Evolutionary conservation across 805 yeast genomes (phyloP), one percentile per base, ranked within the genome.

Genomic region (Soucietia sequanensis): DNA sequence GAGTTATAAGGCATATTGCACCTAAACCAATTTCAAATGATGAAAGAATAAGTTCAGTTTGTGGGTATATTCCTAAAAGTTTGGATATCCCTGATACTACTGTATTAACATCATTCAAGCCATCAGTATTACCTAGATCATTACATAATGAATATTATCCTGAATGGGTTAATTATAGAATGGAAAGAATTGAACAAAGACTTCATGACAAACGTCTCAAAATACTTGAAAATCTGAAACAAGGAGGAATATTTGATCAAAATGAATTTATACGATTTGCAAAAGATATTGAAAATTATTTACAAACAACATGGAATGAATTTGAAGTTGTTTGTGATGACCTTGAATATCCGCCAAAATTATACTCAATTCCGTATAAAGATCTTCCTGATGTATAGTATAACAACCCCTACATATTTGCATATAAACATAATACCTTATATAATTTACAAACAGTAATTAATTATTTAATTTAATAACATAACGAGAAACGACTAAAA

Each of bases 1-100:
- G 73, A 35, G 56, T 69, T 22, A 48, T 72, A 17, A 65, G 58
- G 42, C 77, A 72, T 41, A 56, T 72, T 38, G 78, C 76, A 6
- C 62, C 74, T 14, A 65, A 65, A 35, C 75, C 77, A 13, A 45
- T 48, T 16, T 62, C 64, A 26, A 50, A 54, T 9, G 15, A 23
- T 13, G 38, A 33, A 6, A 28, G 41, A 13, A 37, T 33, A 9
- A 22, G 34, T 8, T 33, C 12, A 14, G 38, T 37, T n/a, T 13
- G 20, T 6, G 15, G 31, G 20, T 34, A 17, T n/a, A 24, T 33
- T 7, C 41, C 41, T 7, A 31, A 33, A 21, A 30, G 23, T 13
- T 21, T 12, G 19, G 31, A 29, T 12, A 23, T 17, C 12, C 23
- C 10, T 9, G 41, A 37, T 16, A 18, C 41, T 14, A 27, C 34